Evolutionary conservation across 2,329 filamentous ascomycete genomes (phyloP).

Genomic region (Microdochium nivale): DNA sequence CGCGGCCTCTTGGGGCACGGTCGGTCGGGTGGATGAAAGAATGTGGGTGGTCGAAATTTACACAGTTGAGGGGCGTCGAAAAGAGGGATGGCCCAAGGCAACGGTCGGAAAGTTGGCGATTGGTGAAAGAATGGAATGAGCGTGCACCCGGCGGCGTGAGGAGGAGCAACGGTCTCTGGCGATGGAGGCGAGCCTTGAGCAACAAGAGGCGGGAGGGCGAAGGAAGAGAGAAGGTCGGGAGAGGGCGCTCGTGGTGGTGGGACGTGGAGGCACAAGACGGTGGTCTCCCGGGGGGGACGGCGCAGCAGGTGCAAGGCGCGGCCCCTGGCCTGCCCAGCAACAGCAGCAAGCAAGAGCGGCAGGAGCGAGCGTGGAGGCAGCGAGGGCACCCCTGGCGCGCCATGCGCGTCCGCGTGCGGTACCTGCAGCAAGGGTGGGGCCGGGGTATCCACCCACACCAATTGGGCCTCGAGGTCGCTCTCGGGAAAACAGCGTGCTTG

Average conservation of each 20-base stretch:
- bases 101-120: background rate
- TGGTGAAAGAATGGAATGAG: slow-evolving; percentile 9
- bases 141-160: slow-evolving; percentile 1
- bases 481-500: too few species aligned
- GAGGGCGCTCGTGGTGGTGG: background rate
- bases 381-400: too few species aligned
- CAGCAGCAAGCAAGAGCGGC: background rate
- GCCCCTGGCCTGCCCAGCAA: background rate
- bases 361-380: background rate
- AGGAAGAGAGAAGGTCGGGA: slow-evolving; percentile 5
- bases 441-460: too few species aligned
- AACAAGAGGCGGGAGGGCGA: slow-evolving; percentile 1
- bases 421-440: background rate
- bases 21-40: background rate
- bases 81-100: background rate
- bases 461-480: too few species aligned
- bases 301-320: background rate
- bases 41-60: background rate
- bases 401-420: background rate
- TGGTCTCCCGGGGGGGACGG: background rate
- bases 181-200: background rate
- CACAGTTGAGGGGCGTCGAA: background rate
- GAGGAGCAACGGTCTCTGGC: background rate
- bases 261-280: background rate
- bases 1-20: background rate